phyloP scores from a whole-genome alignment of 2,329 filamentous ascomycete species.

The Apiospora arundinis region DNA sequence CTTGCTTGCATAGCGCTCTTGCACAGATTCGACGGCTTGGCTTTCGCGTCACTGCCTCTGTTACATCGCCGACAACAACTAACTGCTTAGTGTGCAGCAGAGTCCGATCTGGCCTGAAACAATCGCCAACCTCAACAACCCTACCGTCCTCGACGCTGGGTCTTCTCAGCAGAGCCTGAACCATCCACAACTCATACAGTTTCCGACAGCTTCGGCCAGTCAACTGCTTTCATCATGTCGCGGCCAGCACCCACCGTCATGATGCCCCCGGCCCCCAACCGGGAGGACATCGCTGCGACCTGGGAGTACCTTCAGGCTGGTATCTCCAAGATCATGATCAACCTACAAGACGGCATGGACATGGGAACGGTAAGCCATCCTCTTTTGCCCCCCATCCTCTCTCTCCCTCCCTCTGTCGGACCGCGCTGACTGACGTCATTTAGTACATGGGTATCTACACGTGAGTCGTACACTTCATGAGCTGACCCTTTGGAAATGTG shows the following conservation, averaged over 20 bases:
- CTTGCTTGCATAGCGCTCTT: neutral
- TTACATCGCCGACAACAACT: conserved; percentile 1
- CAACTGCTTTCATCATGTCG: neutral
- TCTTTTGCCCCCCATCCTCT: neutral
- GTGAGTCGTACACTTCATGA: conserved; percentile 51
- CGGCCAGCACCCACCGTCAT: conserved; percentile 30
- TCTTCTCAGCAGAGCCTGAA: neutral
- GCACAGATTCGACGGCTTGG: neutral
- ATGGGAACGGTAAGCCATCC: conserved; percentile 74
- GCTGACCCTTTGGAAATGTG: conserved; percentile 7
- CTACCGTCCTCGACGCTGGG: neutral
- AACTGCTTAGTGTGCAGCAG: conserved; percentile 6
- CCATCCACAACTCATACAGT: neutral
- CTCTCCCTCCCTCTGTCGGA: too few relatives aligned
- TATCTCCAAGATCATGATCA: conserved; percentile 91
- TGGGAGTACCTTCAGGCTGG: conserved; percentile 90
- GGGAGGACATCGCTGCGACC: conserved; percentile 65
- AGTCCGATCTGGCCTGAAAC: neutral
- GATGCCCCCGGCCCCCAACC: conserved; percentile 65
- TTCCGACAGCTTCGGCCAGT: neutral
- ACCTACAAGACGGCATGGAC: conserved; percentile 90
- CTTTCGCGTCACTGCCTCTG: neutral
- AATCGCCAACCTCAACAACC: neutral
- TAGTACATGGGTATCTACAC: conserved; percentile 98
- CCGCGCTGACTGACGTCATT: conserved; percentile 4